Conservation (phyloP, 2,329 filamentous ascomycete species). For the Claviceps fusiformis region DNA sequence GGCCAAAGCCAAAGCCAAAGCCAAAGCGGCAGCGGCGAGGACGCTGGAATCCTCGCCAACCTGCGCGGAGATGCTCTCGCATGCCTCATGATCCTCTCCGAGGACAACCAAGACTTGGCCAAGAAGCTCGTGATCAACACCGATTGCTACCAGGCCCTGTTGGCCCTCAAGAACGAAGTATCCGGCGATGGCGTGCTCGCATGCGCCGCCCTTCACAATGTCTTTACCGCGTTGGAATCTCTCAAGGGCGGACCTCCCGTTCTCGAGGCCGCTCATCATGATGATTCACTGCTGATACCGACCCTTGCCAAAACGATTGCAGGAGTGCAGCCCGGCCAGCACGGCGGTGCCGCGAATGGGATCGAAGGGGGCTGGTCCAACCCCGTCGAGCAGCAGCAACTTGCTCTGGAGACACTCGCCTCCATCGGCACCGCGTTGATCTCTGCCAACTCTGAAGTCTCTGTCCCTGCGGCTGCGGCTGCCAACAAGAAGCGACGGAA, state of each 20-base stretch:
- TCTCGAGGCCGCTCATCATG: constrained; percentile 11
- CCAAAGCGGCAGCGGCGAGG: constrained; percentile 25
- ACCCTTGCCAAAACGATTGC: constrained; percentile 22
- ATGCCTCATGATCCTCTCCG: constrained; percentile 43
- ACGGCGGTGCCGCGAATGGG: constrained; percentile 14
- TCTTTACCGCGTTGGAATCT: constrained; percentile 33
- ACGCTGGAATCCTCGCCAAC: constrained; percentile 26
- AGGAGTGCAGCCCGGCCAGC: constrained; percentile 14
- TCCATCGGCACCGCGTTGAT: constrained; percentile 49
- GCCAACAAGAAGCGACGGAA: constrained; percentile 14
- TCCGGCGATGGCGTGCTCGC: constrained; percentile 39
- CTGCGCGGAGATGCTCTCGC: constrained; percentile 35
- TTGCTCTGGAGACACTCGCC: constrained; percentile 49
- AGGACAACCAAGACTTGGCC: constrained; percentile 43
- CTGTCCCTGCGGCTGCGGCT: constrained; percentile 3
- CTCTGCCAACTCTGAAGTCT: constrained; percentile 28
- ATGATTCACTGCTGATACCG: constrained; percentile 22
- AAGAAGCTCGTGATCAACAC: constrained; percentile 35
- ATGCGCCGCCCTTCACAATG: constrained; percentile 49
- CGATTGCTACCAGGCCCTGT: constrained; percentile 35
- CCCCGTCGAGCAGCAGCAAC: constrained; percentile 32
- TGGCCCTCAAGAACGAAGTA: constrained; percentile 32
- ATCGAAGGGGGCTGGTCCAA: constrained; percentile 24
- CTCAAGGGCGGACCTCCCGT: constrained; percentile 10
- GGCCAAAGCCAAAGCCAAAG: no score